Conservation (phyloP, 371 early-diverging fungal species). For the Rhizopus stolonifer region DNA sequence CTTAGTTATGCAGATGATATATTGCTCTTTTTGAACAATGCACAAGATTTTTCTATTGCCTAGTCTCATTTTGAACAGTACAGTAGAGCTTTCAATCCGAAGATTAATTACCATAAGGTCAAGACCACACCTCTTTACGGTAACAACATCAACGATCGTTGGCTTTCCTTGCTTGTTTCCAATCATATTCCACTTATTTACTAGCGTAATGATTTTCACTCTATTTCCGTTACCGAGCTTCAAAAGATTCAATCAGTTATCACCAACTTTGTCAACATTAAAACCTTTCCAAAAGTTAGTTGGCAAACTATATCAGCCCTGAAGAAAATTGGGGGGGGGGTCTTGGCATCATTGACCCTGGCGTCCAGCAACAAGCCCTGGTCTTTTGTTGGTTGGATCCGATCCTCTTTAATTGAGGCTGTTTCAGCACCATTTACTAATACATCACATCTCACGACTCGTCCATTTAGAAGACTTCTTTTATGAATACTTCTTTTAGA, state of each 20-base stretch:
- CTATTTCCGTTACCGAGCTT: background rate
- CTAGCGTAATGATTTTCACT: background rate
- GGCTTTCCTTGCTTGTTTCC: background rate
- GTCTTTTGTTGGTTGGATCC: background rate
- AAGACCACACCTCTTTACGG: background rate
- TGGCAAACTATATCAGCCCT: background rate
- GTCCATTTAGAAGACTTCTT: background rate
- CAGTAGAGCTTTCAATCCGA: background rate
- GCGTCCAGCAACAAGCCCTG: constrained; percentile 2
- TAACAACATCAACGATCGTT: background rate
- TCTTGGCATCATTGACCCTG: constrained; percentile 7
- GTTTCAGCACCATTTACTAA: background rate
- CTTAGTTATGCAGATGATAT: constrained; percentile 13
- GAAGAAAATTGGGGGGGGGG: background rate
- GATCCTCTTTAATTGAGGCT: background rate
- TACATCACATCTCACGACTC: background rate
- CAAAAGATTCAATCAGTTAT: background rate
- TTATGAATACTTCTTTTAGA: background rate
- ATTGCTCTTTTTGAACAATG: constrained; percentile 1
- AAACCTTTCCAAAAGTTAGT: constrained; percentile 7
- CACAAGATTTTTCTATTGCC: background rate
- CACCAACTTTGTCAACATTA: constrained; percentile 4
- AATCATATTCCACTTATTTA: no score
- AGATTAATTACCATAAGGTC: background rate
- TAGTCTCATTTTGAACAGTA: background rate